Base-by-base conservation (phyloP, 495 filamentous ascomycete genomes). In the Pyrenula aspistea region DNA sequence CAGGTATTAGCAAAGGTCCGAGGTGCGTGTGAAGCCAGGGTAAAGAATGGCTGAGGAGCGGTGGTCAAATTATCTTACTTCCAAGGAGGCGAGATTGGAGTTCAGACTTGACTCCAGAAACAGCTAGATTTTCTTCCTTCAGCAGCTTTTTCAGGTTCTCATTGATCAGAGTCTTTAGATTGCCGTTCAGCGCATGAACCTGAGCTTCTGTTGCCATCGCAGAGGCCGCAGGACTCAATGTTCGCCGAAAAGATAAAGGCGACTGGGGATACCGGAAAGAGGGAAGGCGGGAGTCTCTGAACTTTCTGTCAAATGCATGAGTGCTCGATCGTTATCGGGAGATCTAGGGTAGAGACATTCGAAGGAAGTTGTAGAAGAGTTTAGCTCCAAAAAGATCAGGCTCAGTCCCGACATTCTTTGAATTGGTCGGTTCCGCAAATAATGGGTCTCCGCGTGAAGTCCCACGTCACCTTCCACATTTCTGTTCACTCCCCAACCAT, bases 101-200 rank as follows among this genome's bases (percentile, higher is more conserved):
- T 20, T 84, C 76, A 24, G 81, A 75, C 71, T 98, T 98, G 58
- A 89, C 82, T 10, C 93, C 93, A 24, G 81, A 86, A 47, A 88
- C 83, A 31, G 77, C 73, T 19, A 92, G 75, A 24, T 81, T 77
- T 66, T 92, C 85, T 56, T 72, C 71, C 48, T 78, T 80, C 61
- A 91, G 81, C 60, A 96, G 85, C 15, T 72, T 67, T 58, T 89
- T 87, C 47, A 98, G 79, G 54, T 86, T 78, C 24, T 76, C 77
- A 67, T 91, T 91, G 59, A 87, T 77, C 31, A 86, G 68, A 12
- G 71, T 76, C 65, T 84, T 84, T 24, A 83, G 69, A 55, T 49
- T 25, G 22, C 50, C 58, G 53, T 60, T 60, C 59, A 53, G 53
- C 20, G 58, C 53, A 60, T 67, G 60, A 62, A 61, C 62, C 58